Evolutionary conservation across 768 basidiomycete genomes (phyloP).

Genomic region (Tylopilus felleus): DNA sequence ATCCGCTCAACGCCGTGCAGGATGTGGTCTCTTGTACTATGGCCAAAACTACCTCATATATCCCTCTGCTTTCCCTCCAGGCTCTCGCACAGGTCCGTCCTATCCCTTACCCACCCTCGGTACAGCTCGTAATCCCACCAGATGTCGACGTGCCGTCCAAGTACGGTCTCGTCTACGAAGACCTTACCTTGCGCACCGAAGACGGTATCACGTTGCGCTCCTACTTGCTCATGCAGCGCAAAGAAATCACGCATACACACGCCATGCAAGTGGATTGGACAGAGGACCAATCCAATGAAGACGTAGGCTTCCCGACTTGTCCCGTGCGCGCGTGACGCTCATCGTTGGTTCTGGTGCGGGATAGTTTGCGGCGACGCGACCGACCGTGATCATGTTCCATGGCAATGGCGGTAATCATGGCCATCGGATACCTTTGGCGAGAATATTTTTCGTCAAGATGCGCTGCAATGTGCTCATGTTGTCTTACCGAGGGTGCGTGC

Average conservation of each 20-base stretch:
- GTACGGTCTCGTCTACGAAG: slow-evolving; percentile 70
- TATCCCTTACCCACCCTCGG: background rate
- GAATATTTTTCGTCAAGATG: slow-evolving; percentile 76
- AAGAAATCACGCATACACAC: slow-evolving; percentile 39
- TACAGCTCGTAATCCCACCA: slow-evolving; percentile 21
- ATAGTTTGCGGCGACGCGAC: slow-evolving; percentile 51
- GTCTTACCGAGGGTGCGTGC: slow-evolving; percentile 81
- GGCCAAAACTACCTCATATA: slow-evolving; percentile 91
- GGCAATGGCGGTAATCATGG: slow-evolving; percentile 87
- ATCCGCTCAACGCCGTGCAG: slow-evolving; percentile 35
- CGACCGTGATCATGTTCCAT: slow-evolving; percentile 92
- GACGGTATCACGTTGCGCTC: slow-evolving; percentile 72
- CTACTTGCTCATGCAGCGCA: slow-evolving; percentile 71
- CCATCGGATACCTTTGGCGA: slow-evolving; percentile 85
- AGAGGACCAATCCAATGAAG: slow-evolving; percentile 49
- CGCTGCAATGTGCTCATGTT: slow-evolving; percentile 93
- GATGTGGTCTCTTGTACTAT: slow-evolving; percentile 73
- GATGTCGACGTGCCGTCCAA: slow-evolving; percentile 72
- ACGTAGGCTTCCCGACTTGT: slow-evolving; percentile 38
- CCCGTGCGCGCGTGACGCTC: background rate
- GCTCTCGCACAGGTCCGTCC: slow-evolving; percentile 69
- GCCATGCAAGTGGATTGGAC: slow-evolving; percentile 35
- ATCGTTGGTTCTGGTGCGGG: background rate
- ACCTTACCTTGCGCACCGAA: slow-evolving; percentile 65
- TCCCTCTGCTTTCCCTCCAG: slow-evolving; percentile 77